Conservation (phyloP, 495 filamentous ascomycete genomes). For the Hyaloscypha variabilis region DNA sequence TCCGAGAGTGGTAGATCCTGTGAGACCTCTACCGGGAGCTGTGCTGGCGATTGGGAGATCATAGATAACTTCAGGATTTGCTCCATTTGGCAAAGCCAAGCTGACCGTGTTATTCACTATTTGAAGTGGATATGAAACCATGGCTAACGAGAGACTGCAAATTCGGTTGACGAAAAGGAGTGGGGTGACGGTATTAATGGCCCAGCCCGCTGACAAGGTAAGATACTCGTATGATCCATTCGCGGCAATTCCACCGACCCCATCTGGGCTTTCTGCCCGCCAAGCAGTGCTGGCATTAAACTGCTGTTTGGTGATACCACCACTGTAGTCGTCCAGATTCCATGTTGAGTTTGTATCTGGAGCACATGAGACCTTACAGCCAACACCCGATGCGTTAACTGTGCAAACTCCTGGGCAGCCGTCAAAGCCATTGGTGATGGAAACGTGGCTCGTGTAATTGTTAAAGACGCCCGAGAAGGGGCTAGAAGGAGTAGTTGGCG, state of each 20-base stretch:
- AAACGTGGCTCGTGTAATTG: neutral
- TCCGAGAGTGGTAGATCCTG: neutral
- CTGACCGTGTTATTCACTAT: neutral
- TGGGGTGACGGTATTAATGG: neutral
- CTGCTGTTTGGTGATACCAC: neutral
- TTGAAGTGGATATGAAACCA: constrained; percentile 1
- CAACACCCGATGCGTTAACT: neutral
- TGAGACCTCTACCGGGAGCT: neutral
- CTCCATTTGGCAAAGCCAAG: neutral
- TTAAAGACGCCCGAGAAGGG: constrained; percentile 2
- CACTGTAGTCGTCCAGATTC: neutral
- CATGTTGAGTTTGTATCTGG: neutral
- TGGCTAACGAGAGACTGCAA: neutral
- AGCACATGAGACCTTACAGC: neutral
- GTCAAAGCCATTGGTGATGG: neutral
- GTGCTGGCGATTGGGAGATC: neutral
- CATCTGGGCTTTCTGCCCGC: neutral
- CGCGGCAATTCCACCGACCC: neutral
- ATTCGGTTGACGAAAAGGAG: neutral
- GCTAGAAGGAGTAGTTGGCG: neutral
- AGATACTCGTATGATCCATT: neutral
- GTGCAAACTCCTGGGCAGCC: neutral
- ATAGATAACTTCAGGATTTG: neutral
- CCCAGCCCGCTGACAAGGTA: neutral
- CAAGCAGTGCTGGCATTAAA: neutral